Base-by-base conservation (phyloP, 805 yeast species). In the Candida ovalis region DNA sequence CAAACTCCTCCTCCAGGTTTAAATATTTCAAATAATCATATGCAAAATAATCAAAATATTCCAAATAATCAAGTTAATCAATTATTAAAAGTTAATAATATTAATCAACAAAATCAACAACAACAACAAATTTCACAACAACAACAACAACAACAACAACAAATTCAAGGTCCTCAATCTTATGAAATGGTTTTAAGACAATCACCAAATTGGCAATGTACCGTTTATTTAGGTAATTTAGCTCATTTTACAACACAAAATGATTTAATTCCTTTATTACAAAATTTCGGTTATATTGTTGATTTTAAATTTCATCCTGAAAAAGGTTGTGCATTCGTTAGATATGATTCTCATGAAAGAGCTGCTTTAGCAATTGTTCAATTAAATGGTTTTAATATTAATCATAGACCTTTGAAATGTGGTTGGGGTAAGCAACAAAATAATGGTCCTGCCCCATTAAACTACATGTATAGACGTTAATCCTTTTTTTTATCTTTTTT, bases 321-420 rank as follows among this genome's bases (percentile, higher is more conserved):
- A 47, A 79, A 79, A 53, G 94, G 92, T 4, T 89, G 92, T 70
- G 96, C 96, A 10, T 90, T 89, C 71, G 92, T 87, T 52, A 85
- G 84, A 66, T 88, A 82, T 62, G 96, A 86, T 60, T 76, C 88
- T 39, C 96, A 89, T 66, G 96, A 89, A 59, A 75, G 88, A 51
- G 96, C 96, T 4, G 95, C 96, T 2, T 72, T 87, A 60, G 95
- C 96, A 42, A 88, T 89, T 60, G 85, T 84, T 28, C 92, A 86
- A 60, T 72, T 90, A 54, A 72, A 77, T 18, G 94, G 96, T 0
- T 77, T 82, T 57, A 75, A 75, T 44, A 68, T 88, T 56, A 83
- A 85, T 61, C 96, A 96, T 21, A 76, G 96, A 62, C 83, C 86
- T 21, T 68, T 88, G 62, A 84, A 83, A 62, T 81, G 89, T 57